phyloP scores from a whole-genome alignment of 441 rosid species.

The Brassica hybrid region DNA sequence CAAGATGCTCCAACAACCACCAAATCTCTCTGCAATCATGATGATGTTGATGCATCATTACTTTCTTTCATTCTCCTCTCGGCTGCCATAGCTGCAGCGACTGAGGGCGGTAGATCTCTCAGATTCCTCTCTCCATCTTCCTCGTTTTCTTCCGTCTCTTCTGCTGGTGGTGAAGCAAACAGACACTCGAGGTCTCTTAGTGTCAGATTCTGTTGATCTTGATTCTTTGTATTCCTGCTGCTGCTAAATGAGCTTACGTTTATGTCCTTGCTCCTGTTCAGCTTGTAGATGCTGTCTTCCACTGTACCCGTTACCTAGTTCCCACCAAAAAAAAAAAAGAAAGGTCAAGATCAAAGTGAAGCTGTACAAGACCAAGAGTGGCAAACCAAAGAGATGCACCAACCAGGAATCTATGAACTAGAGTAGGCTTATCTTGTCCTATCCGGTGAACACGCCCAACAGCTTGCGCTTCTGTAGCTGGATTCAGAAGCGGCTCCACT shows the following conservation, averaged over 20 bases:
- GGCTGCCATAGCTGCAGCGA: conserved; percentile 91
- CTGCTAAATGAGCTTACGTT: conserved; percentile 62
- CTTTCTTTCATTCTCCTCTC: conserved; percentile 75
- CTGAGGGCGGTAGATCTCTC: conserved; percentile 74
- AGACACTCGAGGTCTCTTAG: conserved; percentile 84
- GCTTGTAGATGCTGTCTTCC: conserved; percentile 93
- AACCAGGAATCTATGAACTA: conserved; percentile 92
- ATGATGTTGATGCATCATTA: conserved; percentile 36
- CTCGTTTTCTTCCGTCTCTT: conserved; percentile 47
- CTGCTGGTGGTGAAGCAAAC: conserved; percentile 53
- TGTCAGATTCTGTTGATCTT: conserved; percentile 82
- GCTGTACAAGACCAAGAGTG: not conserved
- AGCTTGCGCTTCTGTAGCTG: conserved; percentile 98
- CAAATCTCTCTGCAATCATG: not conserved
- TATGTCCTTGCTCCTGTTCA: conserved; percentile 75
- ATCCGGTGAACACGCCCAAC: conserved; percentile 93
- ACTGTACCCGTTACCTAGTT: conserved; percentile 78
- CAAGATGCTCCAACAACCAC: conserved; percentile 43
- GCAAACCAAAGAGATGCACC: conserved; percentile 37
- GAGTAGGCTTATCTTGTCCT: conserved; percentile 80
- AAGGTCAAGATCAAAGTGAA: conserved; percentile 28
- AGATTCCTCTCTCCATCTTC: conserved; percentile 55
- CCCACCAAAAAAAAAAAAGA: too few relatives aligned
- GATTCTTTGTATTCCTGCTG: conserved; percentile 90
- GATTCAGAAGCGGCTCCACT: conserved; percentile 94